These are phyloP conservation scores for Amanita brunnescens DNA, from an alignment of 768 basidiomycete genomes.

Conservation along the genomic window DNA sequence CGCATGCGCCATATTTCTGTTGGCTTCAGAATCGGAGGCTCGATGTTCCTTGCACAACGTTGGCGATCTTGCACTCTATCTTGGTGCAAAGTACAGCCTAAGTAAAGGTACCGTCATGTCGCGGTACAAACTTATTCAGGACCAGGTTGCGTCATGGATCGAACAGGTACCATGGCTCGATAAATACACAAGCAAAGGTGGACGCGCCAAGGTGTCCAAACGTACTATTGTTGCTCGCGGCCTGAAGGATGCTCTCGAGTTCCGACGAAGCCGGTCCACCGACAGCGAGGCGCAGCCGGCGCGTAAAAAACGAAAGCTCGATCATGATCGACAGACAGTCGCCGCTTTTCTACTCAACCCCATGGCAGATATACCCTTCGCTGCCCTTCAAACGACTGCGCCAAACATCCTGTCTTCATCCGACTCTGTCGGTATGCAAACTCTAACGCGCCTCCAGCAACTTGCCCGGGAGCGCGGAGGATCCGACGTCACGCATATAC, in stretches of 20 bases:
- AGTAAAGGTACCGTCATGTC: constrained; percentile 51
- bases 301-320: constrained; percentile 19
- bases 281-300: not conserved
- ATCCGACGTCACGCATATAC: constrained; percentile 36
- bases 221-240: constrained; percentile 59
- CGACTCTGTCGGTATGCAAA: constrained; percentile 27
- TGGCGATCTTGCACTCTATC: constrained; percentile 44
- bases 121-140: constrained; percentile 60
- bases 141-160: constrained; percentile 50
- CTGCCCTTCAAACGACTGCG: not conserved
- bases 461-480: constrained; percentile 53
- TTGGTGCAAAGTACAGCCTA: constrained; percentile 44
- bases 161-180: constrained; percentile 69
- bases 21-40: constrained; percentile 62
- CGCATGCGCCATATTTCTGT: constrained; percentile 62
- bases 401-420: constrained; percentile 9
- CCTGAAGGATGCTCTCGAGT: constrained; percentile 60
- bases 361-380: constrained; percentile 17
- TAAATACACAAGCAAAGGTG: constrained; percentile 39
- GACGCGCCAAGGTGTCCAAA: constrained; percentile 54
- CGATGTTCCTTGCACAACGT: constrained; percentile 44
- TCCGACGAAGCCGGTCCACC: constrained; percentile 39
- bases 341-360: constrained; percentile 54
- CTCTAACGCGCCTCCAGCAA: constrained; percentile 52
- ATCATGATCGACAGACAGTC: constrained; percentile 28